Base-by-base conservation (phyloP, 2,329 filamentous ascomycete genomes). In the Fusarium foetens region DNA sequence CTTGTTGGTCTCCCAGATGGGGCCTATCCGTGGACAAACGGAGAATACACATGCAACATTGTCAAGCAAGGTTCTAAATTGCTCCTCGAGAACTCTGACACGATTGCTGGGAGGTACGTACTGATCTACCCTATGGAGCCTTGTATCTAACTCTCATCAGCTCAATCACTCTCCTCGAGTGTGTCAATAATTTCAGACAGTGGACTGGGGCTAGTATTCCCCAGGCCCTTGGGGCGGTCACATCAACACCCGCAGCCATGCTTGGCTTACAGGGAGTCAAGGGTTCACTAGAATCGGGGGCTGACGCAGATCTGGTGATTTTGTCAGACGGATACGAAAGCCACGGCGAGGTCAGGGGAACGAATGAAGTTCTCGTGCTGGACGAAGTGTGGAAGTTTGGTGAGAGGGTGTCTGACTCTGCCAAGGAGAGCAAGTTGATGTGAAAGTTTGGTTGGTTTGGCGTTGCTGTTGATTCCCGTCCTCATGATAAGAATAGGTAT, bases 381-480 rank as follows among this genome's bases (percentile, higher is more conserved):
- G 91, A 93, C 66, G 88, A 93, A 81, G 92, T 94, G 25, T 94
- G 92, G 92, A 94, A 94, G 82, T 94, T 94, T 83, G 92, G 93
- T 10, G 82, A 82, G 39, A 84, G 85, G 72, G 86, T 92, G 27
- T 77, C 76, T 58, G 75, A 74, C 41, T 63, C 75, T 27, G 70
- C 73, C 21, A 68, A 68, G 19, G 62, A 55, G 16, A 58, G 39
- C 29, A 54, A 65, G 41, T 42, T 63, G 63, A 71, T 73, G 65
- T 76, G 66, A 70, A 67, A 43, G 42, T 33, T 51, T 51, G 51
- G 46, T 48, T 54, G 38, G 35, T 36, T 53, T 55, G 55, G 43
- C 63, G 52, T 57, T 58, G 35, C 43, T 42, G 35, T 52, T 43
- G 35, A 29, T 41, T 51, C 54, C 49, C 35, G 19, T 13, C 23